phyloP scores from a whole-genome alignment of 2,329 filamentous ascomycete genomes.

The Claviceps purpurea region DNA sequence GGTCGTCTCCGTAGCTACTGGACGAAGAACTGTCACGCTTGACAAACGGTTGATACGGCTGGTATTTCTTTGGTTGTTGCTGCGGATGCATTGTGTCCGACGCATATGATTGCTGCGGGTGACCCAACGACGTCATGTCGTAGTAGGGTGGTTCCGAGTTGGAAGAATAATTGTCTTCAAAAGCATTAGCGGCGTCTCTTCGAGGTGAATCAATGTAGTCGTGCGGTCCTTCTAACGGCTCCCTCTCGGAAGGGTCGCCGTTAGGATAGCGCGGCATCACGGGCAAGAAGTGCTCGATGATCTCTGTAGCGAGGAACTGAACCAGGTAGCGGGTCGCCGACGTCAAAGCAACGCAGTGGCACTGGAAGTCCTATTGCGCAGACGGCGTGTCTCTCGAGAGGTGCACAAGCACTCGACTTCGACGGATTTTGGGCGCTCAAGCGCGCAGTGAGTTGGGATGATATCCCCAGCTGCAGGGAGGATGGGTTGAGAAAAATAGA shows the following conservation, averaged over 20 bases:
- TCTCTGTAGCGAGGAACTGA: neutral
- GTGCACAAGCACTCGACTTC: neutral
- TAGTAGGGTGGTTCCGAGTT: constrained; percentile 12
- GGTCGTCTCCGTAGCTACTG: neutral
- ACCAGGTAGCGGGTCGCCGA: neutral
- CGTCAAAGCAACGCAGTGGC: neutral
- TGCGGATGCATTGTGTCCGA: neutral
- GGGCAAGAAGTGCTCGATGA: neutral
- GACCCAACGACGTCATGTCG: constrained; percentile 13
- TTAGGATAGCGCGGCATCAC: constrained; percentile 20
- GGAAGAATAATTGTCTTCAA: constrained; percentile 4
- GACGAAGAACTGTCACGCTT: constrained; percentile 1
- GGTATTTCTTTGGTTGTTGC: neutral
- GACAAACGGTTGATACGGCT: neutral
- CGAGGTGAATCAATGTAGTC: neutral
- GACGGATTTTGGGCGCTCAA: neutral
- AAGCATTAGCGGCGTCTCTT: constrained; percentile 9
- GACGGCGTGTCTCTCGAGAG: neutral
- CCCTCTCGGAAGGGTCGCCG: constrained; percentile 22
- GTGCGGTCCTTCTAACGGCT: constrained; percentile 18
- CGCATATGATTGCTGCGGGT: neutral
- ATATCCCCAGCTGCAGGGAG: neutral
- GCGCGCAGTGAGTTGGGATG: neutral
- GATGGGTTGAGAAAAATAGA: neutral
- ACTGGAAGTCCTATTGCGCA: neutral